Base-by-base conservation (phyloP, 2,329 filamentous ascomycete species). In the Exophiala calicioides region DNA sequence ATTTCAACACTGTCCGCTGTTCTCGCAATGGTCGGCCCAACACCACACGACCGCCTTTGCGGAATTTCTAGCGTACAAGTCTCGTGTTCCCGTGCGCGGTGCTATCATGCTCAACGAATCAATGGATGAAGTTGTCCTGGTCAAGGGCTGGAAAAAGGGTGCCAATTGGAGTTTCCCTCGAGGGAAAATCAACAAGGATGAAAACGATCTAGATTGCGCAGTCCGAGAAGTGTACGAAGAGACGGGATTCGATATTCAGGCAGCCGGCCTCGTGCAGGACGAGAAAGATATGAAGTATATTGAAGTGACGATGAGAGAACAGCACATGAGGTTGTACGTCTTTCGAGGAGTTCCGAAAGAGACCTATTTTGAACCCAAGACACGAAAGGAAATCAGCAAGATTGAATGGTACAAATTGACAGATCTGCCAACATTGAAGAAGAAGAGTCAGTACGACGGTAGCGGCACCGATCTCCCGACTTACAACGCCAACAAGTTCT, bases 131-230 rank as follows among this genome's bases (percentile, higher is more conserved):
- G 88, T 90, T 0, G 81, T 98, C 10, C 76, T 98, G 32, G 94
- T 98, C 50, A 94, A 95, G 64, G 94, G 93, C 12, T 98, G 90
- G 89, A 98, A 97, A 74, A 97, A 95, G 66, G 84, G 86, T 24
- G 87, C 91, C 9, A 91, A 86, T 64, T 98, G 93, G 93, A 95
- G 90, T 65, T 98, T 98, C 49, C 93, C 93, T 0, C 76, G 91
- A 39, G 94, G 93, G 29, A 98, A 98, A 72, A 97, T 98, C 70
- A 96, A 96, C 74, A 95, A 95, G 69, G 88, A 95, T 61, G 93
- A 98, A 67, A 84, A 88, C 50, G 91, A 98, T 62, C 70, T 97
- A 45, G 90, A 93, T 63, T 98, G 94, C 67, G 93, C 94, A 18
- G 79, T 96, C 40, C 82, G 93, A 40, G 93, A 98, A 63, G 91